phyloP scores from a whole-genome alignment of 1,284 basidiomycete species.

The Rhodotorula sp. region DNA sequence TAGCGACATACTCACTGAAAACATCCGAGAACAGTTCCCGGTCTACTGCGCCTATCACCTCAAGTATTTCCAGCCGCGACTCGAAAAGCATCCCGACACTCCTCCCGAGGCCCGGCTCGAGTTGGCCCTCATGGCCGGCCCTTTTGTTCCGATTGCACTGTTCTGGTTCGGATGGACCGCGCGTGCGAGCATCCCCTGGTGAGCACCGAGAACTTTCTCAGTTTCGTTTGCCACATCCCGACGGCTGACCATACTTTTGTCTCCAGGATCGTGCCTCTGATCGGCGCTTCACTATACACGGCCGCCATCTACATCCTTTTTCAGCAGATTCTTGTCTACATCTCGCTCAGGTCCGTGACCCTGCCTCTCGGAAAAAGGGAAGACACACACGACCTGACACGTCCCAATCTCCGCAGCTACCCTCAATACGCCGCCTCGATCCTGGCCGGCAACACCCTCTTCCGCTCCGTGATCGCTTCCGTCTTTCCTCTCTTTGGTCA shows the following conservation, averaged over 20 bases:
- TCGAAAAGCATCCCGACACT: conserved; percentile 22
- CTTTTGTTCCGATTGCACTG: conserved; percentile 25
- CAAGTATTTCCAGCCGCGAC: conserved; percentile 22
- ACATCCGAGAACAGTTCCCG: conserved; percentile 14
- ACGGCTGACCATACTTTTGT: not conserved
- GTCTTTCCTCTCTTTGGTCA: conserved; percentile 43
- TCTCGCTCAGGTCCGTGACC: conserved; percentile 52
- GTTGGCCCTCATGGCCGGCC: conserved; percentile 23
- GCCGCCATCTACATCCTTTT: conserved; percentile 13
- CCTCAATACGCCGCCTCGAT: not conserved
- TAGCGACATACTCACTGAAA: not conserved
- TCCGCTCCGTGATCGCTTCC: conserved; percentile 15
- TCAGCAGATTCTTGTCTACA: conserved; percentile 17
- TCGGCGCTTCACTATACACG: conserved; percentile 36
- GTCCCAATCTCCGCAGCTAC: not conserved
- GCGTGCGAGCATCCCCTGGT: too few relatives aligned
- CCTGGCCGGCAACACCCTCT: conserved; percentile 31
- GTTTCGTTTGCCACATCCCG: too few relatives aligned
- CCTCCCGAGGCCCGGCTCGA: conserved; percentile 33
- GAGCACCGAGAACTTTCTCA: too few relatives aligned
- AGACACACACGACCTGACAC: too few relatives aligned
- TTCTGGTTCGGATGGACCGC: conserved; percentile 39
- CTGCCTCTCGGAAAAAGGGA: too few relatives aligned
- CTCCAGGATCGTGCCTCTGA: conserved; percentile 28
- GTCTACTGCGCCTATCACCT: conserved; percentile 35